A percentile compares a stretch with the other conserved stretches of the same genome.
These are phyloP conservation scores for Citrus sinensis DNA, from an alignment of 345 rosid species.

Conservation along the genomic window DNA sequence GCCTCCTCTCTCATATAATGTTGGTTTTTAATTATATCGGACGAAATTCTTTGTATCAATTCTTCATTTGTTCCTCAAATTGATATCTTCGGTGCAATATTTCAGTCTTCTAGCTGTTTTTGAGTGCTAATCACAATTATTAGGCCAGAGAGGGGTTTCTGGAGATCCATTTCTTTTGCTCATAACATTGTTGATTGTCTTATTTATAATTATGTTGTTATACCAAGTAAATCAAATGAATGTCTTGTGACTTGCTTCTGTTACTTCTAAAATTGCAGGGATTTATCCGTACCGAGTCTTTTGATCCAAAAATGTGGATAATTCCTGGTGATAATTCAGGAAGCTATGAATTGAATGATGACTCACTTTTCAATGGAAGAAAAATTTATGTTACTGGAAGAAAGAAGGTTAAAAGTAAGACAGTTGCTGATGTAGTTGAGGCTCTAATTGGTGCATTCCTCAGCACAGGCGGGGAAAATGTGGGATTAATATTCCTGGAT, in stretches of 20 bases:
- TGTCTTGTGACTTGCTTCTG: not conserved
- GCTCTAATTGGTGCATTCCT: conserved; percentile 82
- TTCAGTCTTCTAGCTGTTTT: not conserved
- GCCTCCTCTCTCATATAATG: not conserved
- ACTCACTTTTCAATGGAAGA: conserved; percentile 24
- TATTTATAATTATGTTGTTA: not conserved
- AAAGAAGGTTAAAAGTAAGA: conserved; percentile 55
- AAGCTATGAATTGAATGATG: conserved; percentile 33
- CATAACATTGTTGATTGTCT: not conserved
- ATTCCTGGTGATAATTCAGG: conserved; percentile 57
- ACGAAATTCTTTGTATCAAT: not conserved
- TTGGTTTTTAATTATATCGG: not conserved
- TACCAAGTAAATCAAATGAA: not conserved
- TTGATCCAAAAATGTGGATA: conserved; percentile 73
- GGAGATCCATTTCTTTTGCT: not conserved
- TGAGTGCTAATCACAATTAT: not conserved
- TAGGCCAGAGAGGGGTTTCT: not conserved
- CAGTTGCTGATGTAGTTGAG: conserved; percentile 84
- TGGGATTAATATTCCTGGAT: conserved; percentile 55
- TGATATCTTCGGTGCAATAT: not conserved
- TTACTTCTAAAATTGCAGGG: conserved; percentile 45
- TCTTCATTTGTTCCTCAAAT: not conserved
- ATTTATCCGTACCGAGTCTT: conserved; percentile 64
- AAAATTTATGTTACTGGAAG: conserved; percentile 43
- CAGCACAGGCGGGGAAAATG: conserved; percentile 66